These are phyloP conservation scores for Deinandra increscens DNA, from an alignment of 129 eudicot genomes.

Conservation along the genomic window DNA sequence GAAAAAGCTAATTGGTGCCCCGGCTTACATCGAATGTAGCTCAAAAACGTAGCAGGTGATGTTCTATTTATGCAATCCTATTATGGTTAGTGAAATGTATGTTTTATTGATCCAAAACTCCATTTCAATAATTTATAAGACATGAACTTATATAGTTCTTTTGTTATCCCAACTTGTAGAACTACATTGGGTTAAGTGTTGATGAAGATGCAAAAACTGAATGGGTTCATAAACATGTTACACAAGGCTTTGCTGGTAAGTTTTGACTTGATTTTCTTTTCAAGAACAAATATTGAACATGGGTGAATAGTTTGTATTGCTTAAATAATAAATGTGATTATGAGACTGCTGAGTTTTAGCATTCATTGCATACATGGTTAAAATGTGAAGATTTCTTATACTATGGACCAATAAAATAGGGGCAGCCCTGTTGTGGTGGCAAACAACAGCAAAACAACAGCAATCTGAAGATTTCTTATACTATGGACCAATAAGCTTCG, in stretches of 20 bases:
- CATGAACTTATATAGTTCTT: not conserved
- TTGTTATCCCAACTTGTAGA: slow-evolving; percentile 16
- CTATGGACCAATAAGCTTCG: too few species aligned
- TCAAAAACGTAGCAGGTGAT: slow-evolving; percentile 88
- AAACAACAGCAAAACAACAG: too few species aligned
- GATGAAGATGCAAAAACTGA: slow-evolving; percentile 42
- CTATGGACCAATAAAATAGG: too few species aligned
- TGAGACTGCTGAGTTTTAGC: slow-evolving; percentile 2
- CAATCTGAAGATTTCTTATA: too few species aligned
- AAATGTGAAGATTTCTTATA: not conserved
- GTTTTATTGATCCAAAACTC: not conserved
- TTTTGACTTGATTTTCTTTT: not conserved
- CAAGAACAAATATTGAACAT: not conserved
- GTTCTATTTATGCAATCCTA: not conserved
- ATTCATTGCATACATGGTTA: slow-evolving; percentile 7
- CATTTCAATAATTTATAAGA: not conserved
- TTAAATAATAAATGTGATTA: not conserved
- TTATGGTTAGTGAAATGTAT: not conserved
- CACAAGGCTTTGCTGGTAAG: slow-evolving; percentile 59
- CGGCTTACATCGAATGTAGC: slow-evolving; percentile 82
- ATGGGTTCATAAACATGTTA: slow-evolving; percentile 47
- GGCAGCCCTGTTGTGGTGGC: too few species aligned
- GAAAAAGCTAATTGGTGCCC: slow-evolving; percentile 80
- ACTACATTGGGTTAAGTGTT: slow-evolving; percentile 43
- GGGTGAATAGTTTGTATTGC: slow-evolving; percentile 5